These are phyloP conservation scores for Thelephora ganbajun DNA, from an alignment of 768 basidiomycete genomes.

Conservation along the genomic window DNA sequence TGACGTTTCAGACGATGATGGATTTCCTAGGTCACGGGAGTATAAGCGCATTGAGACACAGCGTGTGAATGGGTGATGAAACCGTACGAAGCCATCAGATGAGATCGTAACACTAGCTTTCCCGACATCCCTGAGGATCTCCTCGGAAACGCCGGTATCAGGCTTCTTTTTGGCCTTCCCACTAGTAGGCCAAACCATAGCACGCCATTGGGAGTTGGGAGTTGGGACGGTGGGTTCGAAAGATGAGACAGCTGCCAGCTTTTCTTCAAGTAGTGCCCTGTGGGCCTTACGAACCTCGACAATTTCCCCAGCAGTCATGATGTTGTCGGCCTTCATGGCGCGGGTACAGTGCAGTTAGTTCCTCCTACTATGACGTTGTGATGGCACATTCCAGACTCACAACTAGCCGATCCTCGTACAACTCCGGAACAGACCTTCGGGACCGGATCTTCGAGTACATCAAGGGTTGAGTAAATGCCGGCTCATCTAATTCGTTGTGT, in stretches of 20 bases:
- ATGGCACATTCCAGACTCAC: slow-evolving; percentile 25
- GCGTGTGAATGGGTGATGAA: background rate
- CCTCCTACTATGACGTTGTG: background rate
- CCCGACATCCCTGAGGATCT: slow-evolving; percentile 43
- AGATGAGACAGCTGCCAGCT: slow-evolving; percentile 35
- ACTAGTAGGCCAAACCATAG: slow-evolving; percentile 45
- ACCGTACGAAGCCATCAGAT: slow-evolving; percentile 50
- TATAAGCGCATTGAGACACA: too few species aligned
- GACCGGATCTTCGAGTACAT: slow-evolving; percentile 86
- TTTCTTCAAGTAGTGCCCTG: slow-evolving; percentile 47
- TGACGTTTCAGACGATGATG: slow-evolving; percentile 71
- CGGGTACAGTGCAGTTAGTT: background rate
- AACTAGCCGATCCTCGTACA: slow-evolving; percentile 70
- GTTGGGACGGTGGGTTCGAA: slow-evolving; percentile 39
- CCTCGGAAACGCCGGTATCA: slow-evolving; percentile 49
- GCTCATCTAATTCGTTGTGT: slow-evolving; percentile 83
- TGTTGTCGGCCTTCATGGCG: slow-evolving; percentile 23
- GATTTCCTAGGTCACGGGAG: slow-evolving; percentile 37
- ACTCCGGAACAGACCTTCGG: slow-evolving; percentile 60
- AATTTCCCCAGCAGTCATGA: slow-evolving; percentile 38
- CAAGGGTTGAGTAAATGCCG: slow-evolving; percentile 73
- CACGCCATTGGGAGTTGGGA: slow-evolving; percentile 54
- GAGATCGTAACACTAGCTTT: slow-evolving; percentile 45
- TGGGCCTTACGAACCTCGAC: slow-evolving; percentile 38
- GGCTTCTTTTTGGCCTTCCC: slow-evolving; percentile 35